Base-by-base conservation (phyloP, 75 land plant genomes). In the Picea sitchensis region DNA sequence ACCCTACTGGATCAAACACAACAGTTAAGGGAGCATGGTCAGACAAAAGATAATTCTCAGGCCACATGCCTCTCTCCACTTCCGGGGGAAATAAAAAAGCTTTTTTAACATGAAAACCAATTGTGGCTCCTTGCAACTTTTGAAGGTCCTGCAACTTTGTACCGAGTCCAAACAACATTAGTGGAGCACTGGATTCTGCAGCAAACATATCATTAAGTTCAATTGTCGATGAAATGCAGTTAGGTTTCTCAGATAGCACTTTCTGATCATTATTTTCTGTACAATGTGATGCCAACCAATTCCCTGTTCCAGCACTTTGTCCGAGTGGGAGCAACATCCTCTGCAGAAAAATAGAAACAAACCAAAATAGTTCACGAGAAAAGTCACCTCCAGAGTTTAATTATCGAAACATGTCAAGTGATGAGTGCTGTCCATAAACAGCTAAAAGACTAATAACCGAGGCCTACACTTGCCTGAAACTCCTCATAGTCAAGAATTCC, bases 11-110 rank as follows among this genome's bases (percentile, higher is more conserved):
- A 63, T 91, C 83, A 74, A 93, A 90, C 17, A 86, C 88, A 12
- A 86, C 96, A 23, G 96, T 95, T n/a, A 95, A 82, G 63, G 88
- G 90, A 4, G 96, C 96, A 83, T 95, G 98, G 61, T 93, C 96
- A 41, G 96, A 93, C 20, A 95, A 90, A 57, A 89, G 82, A 78
- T 91, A 95, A 77, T 88, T 78, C 31, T 95, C 98, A 2, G 98
- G 98, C 98, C 98, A 95, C 83, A 80, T 86, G 59, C 98, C 98
- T 76, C 86, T 87, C 82, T 93, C 98, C 14, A 90, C 93, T 82
- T 91, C 93, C 21, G 98, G 84, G 13, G 98, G 98, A 77, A 88
- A 93, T 7, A 95, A 79, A 62, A 82, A 90, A 13, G 98, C 98
- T 58, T 87, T 86, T 80, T 91, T 84, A 58, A 95, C 94, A 62